Conservation (phyloP, 148 eudicot species). For the Agrostemma githago region DNA sequence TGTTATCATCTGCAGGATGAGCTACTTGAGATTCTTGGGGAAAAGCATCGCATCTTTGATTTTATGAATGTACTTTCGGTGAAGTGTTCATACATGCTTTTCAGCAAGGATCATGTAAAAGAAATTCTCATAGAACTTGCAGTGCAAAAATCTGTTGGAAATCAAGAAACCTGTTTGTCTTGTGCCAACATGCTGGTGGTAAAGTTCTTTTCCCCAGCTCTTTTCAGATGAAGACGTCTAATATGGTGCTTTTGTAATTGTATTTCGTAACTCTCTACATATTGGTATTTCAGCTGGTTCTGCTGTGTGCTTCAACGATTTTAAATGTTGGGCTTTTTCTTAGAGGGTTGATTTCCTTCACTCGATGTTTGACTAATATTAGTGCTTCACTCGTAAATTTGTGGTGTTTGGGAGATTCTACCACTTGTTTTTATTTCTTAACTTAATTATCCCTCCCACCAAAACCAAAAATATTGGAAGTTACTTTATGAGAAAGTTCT, state of each 20-base stretch:
- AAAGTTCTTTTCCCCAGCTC: conserved; percentile 23
- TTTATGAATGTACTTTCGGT: conserved; percentile 66
- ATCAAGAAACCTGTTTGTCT: conserved; percentile 48
- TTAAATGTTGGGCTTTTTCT: neutral
- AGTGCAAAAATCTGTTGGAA: conserved; percentile 53
- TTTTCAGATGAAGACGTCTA: neutral
- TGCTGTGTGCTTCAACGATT: neutral
- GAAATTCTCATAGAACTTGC: conserved; percentile 64
- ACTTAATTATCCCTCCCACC: neutral
- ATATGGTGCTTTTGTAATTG: neutral
- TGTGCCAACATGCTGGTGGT: conserved; percentile 97
- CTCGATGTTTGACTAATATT: neutral
- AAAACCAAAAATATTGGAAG: neutral
- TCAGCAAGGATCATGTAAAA: conserved; percentile 88
- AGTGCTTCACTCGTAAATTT: neutral
- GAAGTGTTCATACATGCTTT: conserved; percentile 84
- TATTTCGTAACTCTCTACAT: neutral
- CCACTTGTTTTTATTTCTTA: neutral
- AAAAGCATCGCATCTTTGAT: conserved; percentile 74
- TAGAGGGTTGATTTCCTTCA: neutral
- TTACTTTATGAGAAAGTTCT: neutral
- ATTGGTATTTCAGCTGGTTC: neutral
- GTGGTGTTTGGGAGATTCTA: neutral
- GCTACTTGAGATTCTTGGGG: conserved; percentile 70
- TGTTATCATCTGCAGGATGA: conserved; percentile 55